These are phyloP conservation scores for Aureobasidium zeae DNA, from an alignment of 2,329 filamentous ascomycete genomes.

Conservation along the genomic window DNA sequence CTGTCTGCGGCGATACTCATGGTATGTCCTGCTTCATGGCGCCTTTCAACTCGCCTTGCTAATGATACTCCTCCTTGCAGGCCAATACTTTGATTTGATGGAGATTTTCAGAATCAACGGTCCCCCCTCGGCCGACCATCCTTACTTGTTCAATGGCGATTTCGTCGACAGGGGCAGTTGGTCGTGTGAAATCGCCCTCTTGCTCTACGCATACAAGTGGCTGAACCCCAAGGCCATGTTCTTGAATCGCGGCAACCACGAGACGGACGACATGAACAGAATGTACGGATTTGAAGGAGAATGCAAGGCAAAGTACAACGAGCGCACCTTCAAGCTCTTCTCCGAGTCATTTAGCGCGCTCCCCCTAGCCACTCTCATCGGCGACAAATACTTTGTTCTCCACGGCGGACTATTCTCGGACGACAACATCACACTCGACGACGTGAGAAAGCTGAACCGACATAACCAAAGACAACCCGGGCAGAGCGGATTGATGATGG, in stretches of 20 bases:
- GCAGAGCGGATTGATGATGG: slow-evolving; percentile 96
- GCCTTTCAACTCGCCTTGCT: background rate
- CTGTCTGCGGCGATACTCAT: slow-evolving; percentile 95
- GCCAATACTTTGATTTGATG: slow-evolving; percentile 97
- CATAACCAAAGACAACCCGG: slow-evolving; percentile 89
- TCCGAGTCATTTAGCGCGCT: slow-evolving; percentile 95
- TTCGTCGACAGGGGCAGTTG: slow-evolving; percentile 97
- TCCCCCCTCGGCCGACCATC: slow-evolving; percentile 72
- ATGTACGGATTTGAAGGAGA: slow-evolving; percentile 98
- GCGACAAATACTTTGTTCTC: slow-evolving; percentile 81
- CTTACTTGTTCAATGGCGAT: slow-evolving; percentile 96
- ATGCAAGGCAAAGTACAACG: slow-evolving; percentile 96
- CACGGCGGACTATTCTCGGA: slow-evolving; percentile 95
- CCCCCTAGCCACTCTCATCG: slow-evolving; percentile 83
- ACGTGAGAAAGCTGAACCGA: slow-evolving; percentile 85
- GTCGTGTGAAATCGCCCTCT: slow-evolving; percentile 92
- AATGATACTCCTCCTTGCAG: no score
- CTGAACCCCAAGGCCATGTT: slow-evolving; percentile 75
- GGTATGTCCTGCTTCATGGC: slow-evolving; percentile 35
- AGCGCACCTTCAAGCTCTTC: slow-evolving; percentile 91
- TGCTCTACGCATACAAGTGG: slow-evolving; percentile 97
- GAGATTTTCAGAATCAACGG: slow-evolving; percentile 93
- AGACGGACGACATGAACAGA: slow-evolving; percentile 98
- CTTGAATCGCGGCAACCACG: slow-evolving; percentile 95
- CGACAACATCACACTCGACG: slow-evolving; percentile 82